Evolutionary conservation across 2,329 filamentous ascomycete genomes (phyloP).

Genomic region (Epichloe bromicola): DNA sequence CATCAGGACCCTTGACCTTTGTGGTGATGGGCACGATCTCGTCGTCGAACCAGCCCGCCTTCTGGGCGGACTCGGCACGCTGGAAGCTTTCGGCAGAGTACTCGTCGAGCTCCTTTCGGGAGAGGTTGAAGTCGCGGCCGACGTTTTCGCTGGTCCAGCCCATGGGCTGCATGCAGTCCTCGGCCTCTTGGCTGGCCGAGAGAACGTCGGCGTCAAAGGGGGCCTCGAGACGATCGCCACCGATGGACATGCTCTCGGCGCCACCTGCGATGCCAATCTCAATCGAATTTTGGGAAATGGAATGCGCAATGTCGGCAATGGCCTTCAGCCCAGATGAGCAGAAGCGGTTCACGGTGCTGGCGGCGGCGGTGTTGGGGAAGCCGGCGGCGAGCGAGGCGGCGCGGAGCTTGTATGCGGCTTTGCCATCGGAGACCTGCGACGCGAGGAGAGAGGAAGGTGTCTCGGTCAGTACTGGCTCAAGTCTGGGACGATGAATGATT

Average conservation of each 20-base stretch:
- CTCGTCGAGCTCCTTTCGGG: constrained; percentile 66
- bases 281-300: constrained; percentile 69
- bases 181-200: constrained; percentile 57
- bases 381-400: constrained; percentile 82
- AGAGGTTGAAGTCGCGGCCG: constrained; percentile 75
- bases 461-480: not conserved
- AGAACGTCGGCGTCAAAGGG: constrained; percentile 71
- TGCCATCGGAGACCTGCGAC: constrained; percentile 60
- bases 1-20: constrained; percentile 71
- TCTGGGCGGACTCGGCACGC: constrained; percentile 79
- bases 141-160: constrained; percentile 97
- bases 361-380: constrained; percentile 79
- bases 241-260: constrained; percentile 74
- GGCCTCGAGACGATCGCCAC: constrained; percentile 54
- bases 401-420: constrained; percentile 83
- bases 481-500: not conserved
- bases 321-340: constrained; percentile 95
- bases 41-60: constrained; percentile 80
- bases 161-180: constrained; percentile 90
- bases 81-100: constrained; percentile 82
- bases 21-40: constrained; percentile 86
- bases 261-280: constrained; percentile 79
- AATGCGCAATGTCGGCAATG: constrained; percentile 84
- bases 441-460: not conserved
- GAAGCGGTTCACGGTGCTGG: constrained; percentile 83